A percentile compares a stretch with the other conserved stretches of the same genome.
Conservation (phyloP, 2,329 filamentous ascomycete genomes). For the Teratosphaeria gauchensis region DNA sequence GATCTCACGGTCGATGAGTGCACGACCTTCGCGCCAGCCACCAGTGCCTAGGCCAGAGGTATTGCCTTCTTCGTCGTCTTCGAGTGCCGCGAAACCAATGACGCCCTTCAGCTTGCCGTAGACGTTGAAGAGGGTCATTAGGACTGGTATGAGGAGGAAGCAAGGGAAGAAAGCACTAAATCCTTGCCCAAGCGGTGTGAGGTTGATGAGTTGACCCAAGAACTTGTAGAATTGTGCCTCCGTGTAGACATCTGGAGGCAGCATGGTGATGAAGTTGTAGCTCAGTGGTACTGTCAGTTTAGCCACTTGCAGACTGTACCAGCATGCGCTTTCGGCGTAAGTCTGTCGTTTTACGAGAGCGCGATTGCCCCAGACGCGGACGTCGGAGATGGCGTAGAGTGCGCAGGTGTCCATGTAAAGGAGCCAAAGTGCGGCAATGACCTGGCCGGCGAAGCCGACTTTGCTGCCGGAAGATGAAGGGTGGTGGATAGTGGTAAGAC, state of each 20-base stretch:
- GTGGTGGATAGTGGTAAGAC: constrained; percentile 63
- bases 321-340: constrained; percentile 84
- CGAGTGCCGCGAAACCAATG: constrained; percentile 63
- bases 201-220: constrained; percentile 69
- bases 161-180: constrained; percentile 86
- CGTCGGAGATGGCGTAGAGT: constrained; percentile 76
- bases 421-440: constrained; percentile 79
- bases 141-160: constrained; percentile 75
- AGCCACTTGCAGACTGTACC: constrained; percentile 89
- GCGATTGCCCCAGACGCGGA: constrained; percentile 95
- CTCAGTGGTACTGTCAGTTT: constrained; percentile 84
- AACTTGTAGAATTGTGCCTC: constrained; percentile 82
- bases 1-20: constrained; percentile 77
- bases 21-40: constrained; percentile 83
- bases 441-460: constrained; percentile 77
- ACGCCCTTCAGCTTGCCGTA: constrained; percentile 71
- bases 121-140: constrained; percentile 77
- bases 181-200: constrained; percentile 71
- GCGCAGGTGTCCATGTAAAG: constrained; percentile 93
- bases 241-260: constrained; percentile 61
- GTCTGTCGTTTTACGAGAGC: constrained; percentile 86
- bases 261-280: constrained; percentile 93
- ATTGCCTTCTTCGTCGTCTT: constrained; percentile 61
- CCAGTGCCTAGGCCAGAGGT: constrained; percentile 61
- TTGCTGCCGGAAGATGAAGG: constrained; percentile 59